Evolutionary conservation across 2,329 filamentous ascomycete genomes (phyloP), one percentile per base, ranked within the genome.

Genomic region (Phoma sp.): DNA sequence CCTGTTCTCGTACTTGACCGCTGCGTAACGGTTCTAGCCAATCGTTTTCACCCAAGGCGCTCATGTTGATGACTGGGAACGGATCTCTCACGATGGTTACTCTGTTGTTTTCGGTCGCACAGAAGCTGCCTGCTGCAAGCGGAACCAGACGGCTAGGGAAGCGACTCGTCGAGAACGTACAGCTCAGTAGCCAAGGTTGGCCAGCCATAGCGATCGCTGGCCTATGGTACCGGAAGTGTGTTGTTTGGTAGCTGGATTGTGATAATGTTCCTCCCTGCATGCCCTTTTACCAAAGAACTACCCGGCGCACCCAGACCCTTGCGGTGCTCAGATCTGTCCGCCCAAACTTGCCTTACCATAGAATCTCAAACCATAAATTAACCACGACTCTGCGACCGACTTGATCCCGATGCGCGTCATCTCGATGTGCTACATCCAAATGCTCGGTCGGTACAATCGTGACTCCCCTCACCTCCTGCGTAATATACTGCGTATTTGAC

Each of bases 11-110:
- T 36, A 33, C 32, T 46, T 43, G 41, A 50, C 25, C 4, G 32
- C 52, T 50, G 52, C 47, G 52, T 55, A 46, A 55, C 47, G 22
- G 24, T 33, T 42, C 46, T 18, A 41, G 41, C 52, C 52, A 55
- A 55, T 55, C 32, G 42, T 22, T 30, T 23, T 25, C 46, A 47
- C 30, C 22, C 42, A 14, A 38, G 25, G 52, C 52, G 41, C 36
- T 46, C 41, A 42, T 50, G 24, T 50, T 47, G 52, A 55, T 46
- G 41, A 42, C 46, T 42, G 35, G 32, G 35, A 30, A 32, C 37
- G 37, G 42, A 29, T 23, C 30, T 50, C 47, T 32, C 25, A 32
- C 43, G 41, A 47, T 42, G 30, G 46, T 55, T 35, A 49, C 46
- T 33, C 42, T n/a, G 37, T 35, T 33, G 18, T 46, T 45, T 50